phyloP scores from a whole-genome alignment of 129 eudicot species.

The Flaveria ramosissima region DNA sequence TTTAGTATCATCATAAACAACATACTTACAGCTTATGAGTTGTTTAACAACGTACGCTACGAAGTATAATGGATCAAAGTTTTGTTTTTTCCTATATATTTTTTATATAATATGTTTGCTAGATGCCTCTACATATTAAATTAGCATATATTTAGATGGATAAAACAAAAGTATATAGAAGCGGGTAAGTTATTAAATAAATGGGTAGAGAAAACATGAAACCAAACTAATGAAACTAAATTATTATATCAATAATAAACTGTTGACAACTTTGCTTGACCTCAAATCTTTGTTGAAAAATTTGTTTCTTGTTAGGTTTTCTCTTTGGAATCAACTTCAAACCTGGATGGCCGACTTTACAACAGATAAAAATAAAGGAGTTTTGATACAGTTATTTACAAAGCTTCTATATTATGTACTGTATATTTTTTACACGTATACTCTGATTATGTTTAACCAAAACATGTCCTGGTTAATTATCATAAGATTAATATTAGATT shows the following conservation, averaged over 20 bases:
- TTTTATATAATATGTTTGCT: neutral
- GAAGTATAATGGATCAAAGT: conserved; percentile 23
- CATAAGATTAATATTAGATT: neutral
- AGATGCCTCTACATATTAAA: neutral
- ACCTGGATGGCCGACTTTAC: conserved; percentile 23
- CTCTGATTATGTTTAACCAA: neutral
- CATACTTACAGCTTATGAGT: conserved; percentile 32
- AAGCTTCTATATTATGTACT: neutral
- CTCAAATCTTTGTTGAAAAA: conserved; percentile 27
- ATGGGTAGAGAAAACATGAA: conserved; percentile 9
- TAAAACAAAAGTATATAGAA: neutral
- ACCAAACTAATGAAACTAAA: neutral
- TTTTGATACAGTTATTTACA: too few relatives aligned
- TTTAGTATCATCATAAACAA: conserved; percentile 33
- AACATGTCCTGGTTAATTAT: neutral
- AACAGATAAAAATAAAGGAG: conserved; percentile 8
- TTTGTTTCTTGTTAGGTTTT: conserved; percentile 32
- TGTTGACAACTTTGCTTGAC: too few relatives aligned
- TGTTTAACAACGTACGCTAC: conserved; percentile 35
- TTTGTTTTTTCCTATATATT: neutral
- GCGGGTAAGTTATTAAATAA: neutral
- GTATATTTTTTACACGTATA: neutral
- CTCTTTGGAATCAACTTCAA: conserved; percentile 35
- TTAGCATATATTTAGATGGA: neutral
- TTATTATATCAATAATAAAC: neutral